Evolutionary conservation across 768 basidiomycete genomes (phyloP), one percentile per base, ranked within the genome.

Genomic region (Boletales sp.): DNA sequence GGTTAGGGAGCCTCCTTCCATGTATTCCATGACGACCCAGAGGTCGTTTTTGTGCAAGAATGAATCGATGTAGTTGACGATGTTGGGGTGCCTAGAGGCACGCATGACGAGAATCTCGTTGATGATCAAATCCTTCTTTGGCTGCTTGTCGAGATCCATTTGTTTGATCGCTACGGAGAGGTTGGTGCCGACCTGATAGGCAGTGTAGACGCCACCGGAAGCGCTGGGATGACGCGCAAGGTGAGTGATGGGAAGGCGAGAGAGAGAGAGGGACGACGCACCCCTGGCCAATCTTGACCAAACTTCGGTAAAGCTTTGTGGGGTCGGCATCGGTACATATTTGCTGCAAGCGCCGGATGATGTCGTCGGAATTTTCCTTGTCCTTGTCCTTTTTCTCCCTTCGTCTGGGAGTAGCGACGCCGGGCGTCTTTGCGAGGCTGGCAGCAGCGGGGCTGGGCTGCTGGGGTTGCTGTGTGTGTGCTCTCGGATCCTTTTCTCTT

Each of bases 1-100:
- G 5, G 95, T 99, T 39, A 97, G 73, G 29, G 83, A 86, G 31
- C 92, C 90, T 36, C 94, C 94, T 71, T 97, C 94, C 95, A 98
- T 98, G 71, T 94, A 97, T 73, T 97, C 97, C 97, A 99, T 98
- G 49, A 98, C 93, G 35, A 99, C 94, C 97, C 97, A 98, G 4
- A 99, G 77, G 64, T 98, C 97, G 67, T 95, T 97, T 78, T 91
- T 94, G 76, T 95, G 83, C 37, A 98, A 71, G 81, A 97, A 99
- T 3, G 94, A 95, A 67, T 99, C 97, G 63, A 97, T 97, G 72
- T 93, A 99, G 68, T 99, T 97, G 74, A 99, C 95, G 59, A 98
- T 97, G 66, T 99, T 99, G n/a, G 94, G 93, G 67, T 97, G 94
- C 32, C 90, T 80, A 15, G 90, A 90, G 19, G 92, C 86, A 19